Evolutionary conservation across 2,329 filamentous ascomycete genomes (phyloP).

Genomic region (Hypoxylon rubiginosum): DNA sequence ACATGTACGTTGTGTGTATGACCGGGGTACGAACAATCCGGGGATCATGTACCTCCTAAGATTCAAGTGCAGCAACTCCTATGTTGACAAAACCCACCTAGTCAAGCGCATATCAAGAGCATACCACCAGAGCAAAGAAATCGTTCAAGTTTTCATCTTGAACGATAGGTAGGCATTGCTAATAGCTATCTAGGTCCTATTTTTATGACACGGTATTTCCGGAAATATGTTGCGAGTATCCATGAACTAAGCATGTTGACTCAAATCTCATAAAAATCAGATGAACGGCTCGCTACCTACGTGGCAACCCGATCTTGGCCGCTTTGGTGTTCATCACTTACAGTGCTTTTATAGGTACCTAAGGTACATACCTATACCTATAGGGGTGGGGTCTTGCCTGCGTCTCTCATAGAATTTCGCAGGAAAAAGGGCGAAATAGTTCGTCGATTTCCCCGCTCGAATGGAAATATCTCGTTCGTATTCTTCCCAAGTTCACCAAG

Average conservation of each 20-base stretch:
- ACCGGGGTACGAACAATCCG: slow-evolving; percentile 4
- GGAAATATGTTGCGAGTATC: background rate
- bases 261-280: slow-evolving; percentile 25
- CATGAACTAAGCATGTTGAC: slow-evolving; percentile 14
- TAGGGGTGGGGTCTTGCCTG: slow-evolving; percentile 25
- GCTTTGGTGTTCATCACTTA: slow-evolving; percentile 15
- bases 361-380: background rate
- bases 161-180: background rate
- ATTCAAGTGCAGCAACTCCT: background rate
- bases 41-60: slow-evolving; percentile 6
- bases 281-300: slow-evolving; percentile 32
- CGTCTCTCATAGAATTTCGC: slow-evolving; percentile 26
- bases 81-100: slow-evolving; percentile 4
- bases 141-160: background rate
- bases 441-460: slow-evolving; percentile 32
- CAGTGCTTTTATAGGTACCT: slow-evolving; percentile 11
- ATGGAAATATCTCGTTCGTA: slow-evolving; percentile 20
- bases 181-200: background rate
- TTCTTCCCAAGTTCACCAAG: slow-evolving; percentile 7
- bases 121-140: no score
- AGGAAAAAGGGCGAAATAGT: slow-evolving; percentile 11
- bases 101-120: background rate
- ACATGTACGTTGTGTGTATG: slow-evolving; percentile 7
- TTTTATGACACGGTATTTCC: slow-evolving; percentile 7
- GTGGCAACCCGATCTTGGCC: slow-evolving; percentile 30